phyloP scores from a whole-genome alignment of 768 basidiomycete species.

The Suillus alpinus region DNA sequence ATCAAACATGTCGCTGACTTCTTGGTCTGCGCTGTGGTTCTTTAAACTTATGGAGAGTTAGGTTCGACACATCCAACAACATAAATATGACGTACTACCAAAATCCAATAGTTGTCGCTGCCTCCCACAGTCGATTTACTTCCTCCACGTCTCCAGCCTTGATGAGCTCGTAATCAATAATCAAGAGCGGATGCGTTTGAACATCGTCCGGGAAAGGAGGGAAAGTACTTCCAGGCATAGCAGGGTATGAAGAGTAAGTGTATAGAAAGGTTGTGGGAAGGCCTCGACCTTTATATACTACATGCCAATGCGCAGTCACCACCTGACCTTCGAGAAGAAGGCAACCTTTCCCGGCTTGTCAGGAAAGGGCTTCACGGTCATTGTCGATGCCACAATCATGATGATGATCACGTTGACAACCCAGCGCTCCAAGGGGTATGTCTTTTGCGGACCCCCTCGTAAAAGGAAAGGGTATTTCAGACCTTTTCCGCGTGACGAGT shows the following conservation, averaged over 20 bases:
- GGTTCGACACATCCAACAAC: not conserved
- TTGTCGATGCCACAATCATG: not conserved
- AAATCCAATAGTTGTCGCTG: constrained; percentile 48
- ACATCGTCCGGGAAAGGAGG: constrained; percentile 46
- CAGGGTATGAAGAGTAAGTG: not conserved
- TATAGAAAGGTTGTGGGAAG: not conserved
- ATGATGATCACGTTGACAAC: too few species aligned
- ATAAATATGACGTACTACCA: constrained; percentile 43
- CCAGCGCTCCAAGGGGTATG: too few species aligned
- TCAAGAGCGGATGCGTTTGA: constrained; percentile 42
- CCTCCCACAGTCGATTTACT: constrained; percentile 44
- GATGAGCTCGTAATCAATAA: constrained; percentile 45
- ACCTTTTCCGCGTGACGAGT: too few species aligned
- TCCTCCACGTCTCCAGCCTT: constrained; percentile 34
- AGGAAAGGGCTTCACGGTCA: not conserved
- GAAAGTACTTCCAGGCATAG: constrained; percentile 31
- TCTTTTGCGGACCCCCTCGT: too few species aligned
- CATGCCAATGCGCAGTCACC: not conserved
- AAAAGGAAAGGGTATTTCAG: too few species aligned
- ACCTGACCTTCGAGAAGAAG: not conserved
- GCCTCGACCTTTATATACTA: not conserved
- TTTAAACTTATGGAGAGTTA: constrained; percentile 31
- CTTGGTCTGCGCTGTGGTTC: constrained; percentile 39
- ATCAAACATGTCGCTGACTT: constrained; percentile 38
- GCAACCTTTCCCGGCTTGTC: not conserved